These are phyloP conservation scores for Haematococcus lacustris DNA, from an alignment of 139 green algal species.

Conservation along the genomic window DNA sequence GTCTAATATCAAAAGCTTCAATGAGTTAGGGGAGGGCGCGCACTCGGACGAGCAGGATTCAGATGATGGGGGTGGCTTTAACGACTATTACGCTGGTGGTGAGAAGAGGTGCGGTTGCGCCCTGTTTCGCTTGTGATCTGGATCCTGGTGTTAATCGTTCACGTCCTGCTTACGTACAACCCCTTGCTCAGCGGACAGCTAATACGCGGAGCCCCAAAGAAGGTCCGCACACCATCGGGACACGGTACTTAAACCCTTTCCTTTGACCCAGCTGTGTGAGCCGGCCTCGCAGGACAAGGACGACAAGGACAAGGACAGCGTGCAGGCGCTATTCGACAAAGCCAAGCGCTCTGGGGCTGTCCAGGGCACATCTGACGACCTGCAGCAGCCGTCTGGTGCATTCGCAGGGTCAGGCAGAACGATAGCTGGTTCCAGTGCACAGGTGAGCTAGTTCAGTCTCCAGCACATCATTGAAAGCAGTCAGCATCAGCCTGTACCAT, in stretches of 20 bases:
- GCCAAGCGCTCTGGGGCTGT: slow-evolving; percentile 47
- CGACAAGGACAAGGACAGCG: slow-evolving; percentile 30
- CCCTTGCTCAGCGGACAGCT: slow-evolving; percentile 58
- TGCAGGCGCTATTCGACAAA: slow-evolving; percentile 55
- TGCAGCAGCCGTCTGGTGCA: slow-evolving; percentile 20
- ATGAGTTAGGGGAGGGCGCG: not conserved
- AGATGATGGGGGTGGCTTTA: slow-evolving; percentile 25
- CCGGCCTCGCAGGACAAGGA: slow-evolving; percentile 3
- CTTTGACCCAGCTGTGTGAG: too few relatives aligned
- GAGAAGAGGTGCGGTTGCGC: slow-evolving; percentile 68
- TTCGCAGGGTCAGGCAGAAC: slow-evolving; percentile 60
- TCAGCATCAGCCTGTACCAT: too few relatives aligned
- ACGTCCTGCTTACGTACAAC: too few relatives aligned
- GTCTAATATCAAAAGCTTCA: too few relatives aligned
- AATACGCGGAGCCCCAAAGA: slow-evolving; percentile 44
- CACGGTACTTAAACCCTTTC: too few relatives aligned
- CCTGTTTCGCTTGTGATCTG: not conserved
- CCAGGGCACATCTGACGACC: slow-evolving; percentile 44
- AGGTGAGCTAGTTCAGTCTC: slow-evolving; percentile 11
- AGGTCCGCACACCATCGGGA: too few relatives aligned
- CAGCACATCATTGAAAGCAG: too few relatives aligned
- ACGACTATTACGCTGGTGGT: slow-evolving; percentile 80
- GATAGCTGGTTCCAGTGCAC: slow-evolving; percentile 41
- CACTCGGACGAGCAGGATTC: not conserved
- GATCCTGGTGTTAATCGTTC: not conserved